Evolutionary conservation across 2,329 filamentous ascomycete species (phyloP), one percentile per base, ranked within the genome.

Genomic region (Pseudogymnoascus sp.): DNA sequence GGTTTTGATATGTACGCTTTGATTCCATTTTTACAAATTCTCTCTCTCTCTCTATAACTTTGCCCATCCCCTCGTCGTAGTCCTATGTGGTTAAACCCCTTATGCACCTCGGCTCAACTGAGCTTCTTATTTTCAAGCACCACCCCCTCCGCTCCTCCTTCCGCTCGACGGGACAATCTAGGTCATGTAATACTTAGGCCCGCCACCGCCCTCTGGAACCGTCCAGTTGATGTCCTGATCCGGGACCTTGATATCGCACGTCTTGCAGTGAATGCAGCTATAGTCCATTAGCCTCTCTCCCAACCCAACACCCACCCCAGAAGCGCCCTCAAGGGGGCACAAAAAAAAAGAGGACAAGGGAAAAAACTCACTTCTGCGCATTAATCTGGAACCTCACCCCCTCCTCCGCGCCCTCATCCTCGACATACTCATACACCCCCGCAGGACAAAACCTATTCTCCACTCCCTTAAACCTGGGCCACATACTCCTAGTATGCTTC

Each of bases 201-300:
- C 85, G 68, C 87, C 94, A 59, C 93, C 94, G 66, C 94, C 92
- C 73, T 97, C 91, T 6, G 94, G 94, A 33, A 94, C 94, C 68
- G 91, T 85, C 91, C 91, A 96, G 75, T 96, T 97, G 76, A 99
- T 97, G 72, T 97, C 94, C 78, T 99, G 94, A 64, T 87, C 84
- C 6, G 94, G 94, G 14, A 91, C 93, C 78, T 99, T 99, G 78
- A 99, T 99, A 75, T 99, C 94, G 74, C 94, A 99, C 12, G 94
- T 99, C 82, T 99, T 99, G 82, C 94, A 99, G 77, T 99, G 94
- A 66, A 99, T 96, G 74, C 94, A 99, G 77, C 92, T 96, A 68
- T 39, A 20, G 15, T 39, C 9, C 3, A 58, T 71, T 73, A 71
- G 76, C 65, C 14, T 37, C 59, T 38, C 12, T 47, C 30, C 58